phyloP scores from a whole-genome alignment of 2,329 filamentous ascomycete genomes.

The Aspergillus phoenicis region DNA sequence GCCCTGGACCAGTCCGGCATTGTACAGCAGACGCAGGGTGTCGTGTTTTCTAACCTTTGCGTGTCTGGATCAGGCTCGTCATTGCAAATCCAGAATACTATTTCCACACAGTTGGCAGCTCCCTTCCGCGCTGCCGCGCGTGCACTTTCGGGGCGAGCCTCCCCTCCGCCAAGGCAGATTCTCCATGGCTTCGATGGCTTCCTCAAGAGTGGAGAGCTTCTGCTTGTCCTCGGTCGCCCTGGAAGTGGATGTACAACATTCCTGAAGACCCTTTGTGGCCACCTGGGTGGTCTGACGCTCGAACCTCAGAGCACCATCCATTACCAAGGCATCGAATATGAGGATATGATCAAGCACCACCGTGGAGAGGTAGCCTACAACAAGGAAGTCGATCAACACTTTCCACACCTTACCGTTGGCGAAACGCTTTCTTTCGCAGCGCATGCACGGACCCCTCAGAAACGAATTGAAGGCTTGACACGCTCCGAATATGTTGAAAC shows the following conservation, averaged over 20 bases:
- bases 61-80: conserved; percentile 29
- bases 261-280: conserved; percentile 78
- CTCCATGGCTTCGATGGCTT: conserved; percentile 54
- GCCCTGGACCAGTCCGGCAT: conserved; percentile 27
- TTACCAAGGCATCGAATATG: conserved; percentile 61
- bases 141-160: conserved; percentile 31
- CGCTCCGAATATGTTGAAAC: conserved; percentile 9
- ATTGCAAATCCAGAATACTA: conserved; percentile 29
- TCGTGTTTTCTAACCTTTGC: conserved; percentile 29
- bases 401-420: conserved; percentile 71
- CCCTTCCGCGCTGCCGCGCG: conserved; percentile 36
- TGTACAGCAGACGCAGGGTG: conserved; percentile 23
- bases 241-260: conserved; percentile 70
- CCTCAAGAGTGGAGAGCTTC: conserved; percentile 51
- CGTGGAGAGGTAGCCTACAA: conserved; percentile 77
- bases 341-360: conserved; percentile 15
- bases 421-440: conserved; percentile 76
- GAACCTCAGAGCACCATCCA: conserved; percentile 56
- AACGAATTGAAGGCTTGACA: conserved; percentile 9
- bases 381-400: conserved; percentile 76
- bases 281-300: conserved; percentile 40
- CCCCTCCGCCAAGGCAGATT: conserved; percentile 52
- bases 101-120: conserved; percentile 24
- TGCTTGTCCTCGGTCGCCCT: conserved; percentile 42
- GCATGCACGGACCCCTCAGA: conserved; percentile 46